phyloP scores from a whole-genome alignment of 148 eudicot species.

The Heliamphora exappendiculata region DNA sequence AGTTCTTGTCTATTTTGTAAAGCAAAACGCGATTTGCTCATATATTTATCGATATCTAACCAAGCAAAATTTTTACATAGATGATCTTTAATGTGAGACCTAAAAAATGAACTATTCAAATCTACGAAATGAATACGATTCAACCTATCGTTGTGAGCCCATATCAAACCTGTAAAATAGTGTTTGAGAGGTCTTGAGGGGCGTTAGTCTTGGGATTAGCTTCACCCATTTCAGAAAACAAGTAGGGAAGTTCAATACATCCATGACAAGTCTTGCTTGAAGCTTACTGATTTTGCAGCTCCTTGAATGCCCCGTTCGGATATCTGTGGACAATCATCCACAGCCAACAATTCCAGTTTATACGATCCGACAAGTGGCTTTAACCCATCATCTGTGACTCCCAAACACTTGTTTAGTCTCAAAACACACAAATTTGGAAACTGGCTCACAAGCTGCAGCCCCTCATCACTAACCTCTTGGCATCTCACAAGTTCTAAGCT shows the following conservation, averaged over 20 bases:
- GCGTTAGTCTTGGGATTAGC: neutral
- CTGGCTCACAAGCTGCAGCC: conserved; percentile 48
- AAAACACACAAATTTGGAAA: conserved; percentile 41
- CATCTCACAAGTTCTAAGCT: conserved; percentile 69
- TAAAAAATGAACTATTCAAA: too few species aligned
- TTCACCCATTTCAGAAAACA: neutral
- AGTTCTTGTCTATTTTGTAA: too few species aligned
- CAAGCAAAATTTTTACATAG: too few species aligned
- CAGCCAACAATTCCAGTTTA: conserved; percentile 44
- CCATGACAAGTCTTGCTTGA: conserved; percentile 83
- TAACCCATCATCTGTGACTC: conserved; percentile 72
- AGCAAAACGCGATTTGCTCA: too few species aligned
- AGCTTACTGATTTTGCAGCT: conserved; percentile 54
- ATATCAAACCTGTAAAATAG: too few species aligned
- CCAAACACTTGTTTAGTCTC: conserved; percentile 64
- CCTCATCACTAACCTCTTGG: conserved; percentile 81
- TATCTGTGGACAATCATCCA: conserved; percentile 77
- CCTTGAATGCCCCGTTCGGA: conserved; percentile 63
- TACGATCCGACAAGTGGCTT: conserved; percentile 48
- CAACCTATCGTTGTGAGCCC: too few species aligned
- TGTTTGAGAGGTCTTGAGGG: too few species aligned
- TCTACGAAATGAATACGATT: too few species aligned
- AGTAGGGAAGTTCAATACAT: conserved; percentile 40
- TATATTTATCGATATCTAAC: too few species aligned
- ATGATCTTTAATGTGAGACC: too few species aligned